Conservation (phyloP, 768 basidiomycete genomes). For the Termitomyces sp. region DNA sequence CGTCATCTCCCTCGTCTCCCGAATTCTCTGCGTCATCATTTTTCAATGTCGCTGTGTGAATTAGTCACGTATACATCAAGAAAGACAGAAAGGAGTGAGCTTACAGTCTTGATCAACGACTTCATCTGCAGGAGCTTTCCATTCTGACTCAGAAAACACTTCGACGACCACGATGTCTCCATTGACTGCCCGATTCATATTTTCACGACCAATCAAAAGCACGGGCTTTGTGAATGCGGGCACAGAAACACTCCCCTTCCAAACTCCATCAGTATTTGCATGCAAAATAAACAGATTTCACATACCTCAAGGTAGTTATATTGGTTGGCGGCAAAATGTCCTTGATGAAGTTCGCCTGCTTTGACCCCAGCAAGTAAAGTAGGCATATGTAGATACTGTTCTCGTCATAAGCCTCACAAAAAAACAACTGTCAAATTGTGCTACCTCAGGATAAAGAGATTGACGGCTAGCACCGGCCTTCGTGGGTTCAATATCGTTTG, state of each 20-base stretch:
- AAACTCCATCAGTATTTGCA: background rate
- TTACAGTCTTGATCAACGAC: slow-evolving; percentile 91
- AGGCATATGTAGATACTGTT: slow-evolving; percentile 73
- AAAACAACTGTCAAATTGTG: slow-evolving; percentile 8
- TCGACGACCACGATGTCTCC: slow-evolving; percentile 93
- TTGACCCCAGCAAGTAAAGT: slow-evolving; percentile 80
- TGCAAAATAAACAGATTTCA: background rate
- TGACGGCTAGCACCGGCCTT: slow-evolving; percentile 47
- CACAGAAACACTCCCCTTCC: slow-evolving; percentile 75
- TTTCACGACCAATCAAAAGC: slow-evolving; percentile 80
- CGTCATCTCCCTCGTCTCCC: slow-evolving; percentile 49
- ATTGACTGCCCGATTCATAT: slow-evolving; percentile 94
- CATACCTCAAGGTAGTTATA: slow-evolving; percentile 93
- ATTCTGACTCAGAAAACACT: slow-evolving; percentile 80
- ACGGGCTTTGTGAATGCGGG: slow-evolving; percentile 73
- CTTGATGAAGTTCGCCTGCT: slow-evolving; percentile 80
- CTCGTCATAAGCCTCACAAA: background rate
- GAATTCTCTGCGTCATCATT: slow-evolving; percentile 85
- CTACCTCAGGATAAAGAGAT: slow-evolving; percentile 72
- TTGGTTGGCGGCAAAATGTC: slow-evolving; percentile 90
- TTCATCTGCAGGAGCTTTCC: slow-evolving; percentile 90
- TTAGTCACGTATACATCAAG: background rate
- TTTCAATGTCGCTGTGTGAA: slow-evolving; percentile 60
- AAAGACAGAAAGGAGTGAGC: slow-evolving; percentile 13
- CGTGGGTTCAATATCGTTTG: slow-evolving; percentile 61